Evolutionary conservation across 2,329 filamentous ascomycete genomes (phyloP).

Genomic region (Colletotrichum somersetense): DNA sequence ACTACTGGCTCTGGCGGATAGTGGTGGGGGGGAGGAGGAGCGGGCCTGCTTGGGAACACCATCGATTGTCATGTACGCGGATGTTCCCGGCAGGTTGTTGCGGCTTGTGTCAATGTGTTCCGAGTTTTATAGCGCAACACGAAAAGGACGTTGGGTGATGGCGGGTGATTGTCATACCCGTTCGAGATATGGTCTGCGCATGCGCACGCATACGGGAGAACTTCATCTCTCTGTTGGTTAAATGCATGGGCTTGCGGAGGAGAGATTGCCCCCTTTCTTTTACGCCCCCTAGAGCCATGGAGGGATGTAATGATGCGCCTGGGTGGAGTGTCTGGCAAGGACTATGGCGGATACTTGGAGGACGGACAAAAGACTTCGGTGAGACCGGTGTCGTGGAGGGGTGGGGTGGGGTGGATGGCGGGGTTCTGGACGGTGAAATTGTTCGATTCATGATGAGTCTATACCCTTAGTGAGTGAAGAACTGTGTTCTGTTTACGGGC

Average conservation of each 20-base stretch:
- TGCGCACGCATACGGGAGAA: conserved; percentile 3
- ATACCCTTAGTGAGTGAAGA: conserved; percentile 43
- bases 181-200: conserved; percentile 27
- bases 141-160: conserved; percentile 40
- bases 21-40: neutral
- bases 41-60: neutral
- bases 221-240: conserved; percentile 18
- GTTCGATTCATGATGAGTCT: conserved; percentile 42
- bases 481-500: conserved; percentile 11
- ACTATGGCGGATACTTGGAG: neutral
- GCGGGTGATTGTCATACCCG: conserved; percentile 24
- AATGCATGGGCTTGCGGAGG: neutral
- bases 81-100: neutral
- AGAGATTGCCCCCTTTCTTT: no score
- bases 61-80: neutral
- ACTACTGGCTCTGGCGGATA: conserved; percentile 22
- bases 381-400: conserved; percentile 13
- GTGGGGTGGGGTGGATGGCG: neutral
- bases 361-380: conserved; percentile 3
- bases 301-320: conserved; percentile 19
- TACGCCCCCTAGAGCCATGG: neutral
- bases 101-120: conserved; percentile 28
- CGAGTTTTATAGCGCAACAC: conserved; percentile 37
- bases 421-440: conserved; percentile 31
- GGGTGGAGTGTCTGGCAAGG: neutral